Evolutionary conservation across 2,329 filamentous ascomycete species (phyloP), one percentile per base, ranked within the genome.

Genomic region (Tolypocladium inflatum): DNA sequence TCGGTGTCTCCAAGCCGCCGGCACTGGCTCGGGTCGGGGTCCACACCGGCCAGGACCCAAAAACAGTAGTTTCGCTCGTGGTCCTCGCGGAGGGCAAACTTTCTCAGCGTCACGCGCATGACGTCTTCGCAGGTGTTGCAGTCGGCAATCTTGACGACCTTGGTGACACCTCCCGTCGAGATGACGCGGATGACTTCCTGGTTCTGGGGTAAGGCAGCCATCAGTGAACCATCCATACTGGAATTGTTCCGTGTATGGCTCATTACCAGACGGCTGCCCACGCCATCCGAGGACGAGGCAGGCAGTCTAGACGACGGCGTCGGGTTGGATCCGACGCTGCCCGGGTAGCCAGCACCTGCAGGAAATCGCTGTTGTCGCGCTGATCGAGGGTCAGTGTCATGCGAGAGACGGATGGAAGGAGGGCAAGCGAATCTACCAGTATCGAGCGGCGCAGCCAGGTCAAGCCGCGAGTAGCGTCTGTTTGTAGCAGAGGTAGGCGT

Each of bases 61-160:
- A 99, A 97, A 76, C 92, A 97, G 75, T 96, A 97, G 68, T 95
- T 96, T 66, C 91, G 85, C 70, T 94, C 89, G 67, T 97, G 91
- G 62, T 93, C 90, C 68, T 96, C 91, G 26, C 91, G 89, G 37
- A 96, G 81, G 45, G 87, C 86, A 62, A 96, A 90, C 71, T 97
- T 97, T 64, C 88, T 85, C 51, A 97, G 76, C 0, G 94, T 96
- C 60, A 90, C 88, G 52, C 91, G 82, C 78, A 97, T 93, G 56
- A 97, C 90, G 64, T 97, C 91, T 67, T 97, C 94, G 60, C 91
- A 89, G 6, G 89, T 94, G 68, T 87, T 91, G 79, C 92, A 97
- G 63, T 90, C 89, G 63, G 91, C 88, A 64, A 97, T 91, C 72
- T 94, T 94, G 68, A 99, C 86, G 30, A 97, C 92, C 68, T 96